phyloP scores from a whole-genome alignment of 306 rosid species.

The Echinosophora koreensis region DNA sequence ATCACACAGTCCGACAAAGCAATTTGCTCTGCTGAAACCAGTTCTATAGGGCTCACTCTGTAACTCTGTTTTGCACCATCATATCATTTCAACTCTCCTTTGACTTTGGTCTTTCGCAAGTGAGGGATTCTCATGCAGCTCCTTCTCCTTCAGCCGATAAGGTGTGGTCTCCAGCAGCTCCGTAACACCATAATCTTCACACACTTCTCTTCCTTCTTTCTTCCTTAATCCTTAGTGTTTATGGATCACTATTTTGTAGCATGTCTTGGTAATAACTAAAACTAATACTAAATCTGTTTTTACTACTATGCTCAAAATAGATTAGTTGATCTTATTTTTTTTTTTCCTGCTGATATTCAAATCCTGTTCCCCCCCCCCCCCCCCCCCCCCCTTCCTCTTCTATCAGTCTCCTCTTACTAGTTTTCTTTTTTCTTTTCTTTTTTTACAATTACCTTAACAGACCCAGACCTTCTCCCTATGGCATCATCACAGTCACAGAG shows the following conservation, averaged over 20 bases:
- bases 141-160: slow-evolving; percentile 7
- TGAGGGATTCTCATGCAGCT: background rate
- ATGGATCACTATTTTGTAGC: background rate
- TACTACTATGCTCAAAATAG: background rate
- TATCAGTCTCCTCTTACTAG: slow-evolving; percentile 5
- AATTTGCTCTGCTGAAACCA: background rate
- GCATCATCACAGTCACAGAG: background rate
- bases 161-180: background rate
- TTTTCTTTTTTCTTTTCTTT: background rate
- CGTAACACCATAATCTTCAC: background rate
- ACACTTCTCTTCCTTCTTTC: background rate
- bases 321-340: background rate
- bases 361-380: slow-evolving; percentile 3
- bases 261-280: background rate
- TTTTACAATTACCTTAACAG: too few species aligned
- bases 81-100: background rate
- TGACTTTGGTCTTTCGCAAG: background rate
- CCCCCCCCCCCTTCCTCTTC: slow-evolving; percentile 10
- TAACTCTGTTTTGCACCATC: background rate
- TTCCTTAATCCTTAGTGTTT: background rate
- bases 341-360: background rate
- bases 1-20: background rate
- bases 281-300: background rate
- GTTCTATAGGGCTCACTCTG: background rate
- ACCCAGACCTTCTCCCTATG: background rate